Conservation (phyloP, 2,329 filamentous ascomycete species). For the Penicillium sp. region DNA sequence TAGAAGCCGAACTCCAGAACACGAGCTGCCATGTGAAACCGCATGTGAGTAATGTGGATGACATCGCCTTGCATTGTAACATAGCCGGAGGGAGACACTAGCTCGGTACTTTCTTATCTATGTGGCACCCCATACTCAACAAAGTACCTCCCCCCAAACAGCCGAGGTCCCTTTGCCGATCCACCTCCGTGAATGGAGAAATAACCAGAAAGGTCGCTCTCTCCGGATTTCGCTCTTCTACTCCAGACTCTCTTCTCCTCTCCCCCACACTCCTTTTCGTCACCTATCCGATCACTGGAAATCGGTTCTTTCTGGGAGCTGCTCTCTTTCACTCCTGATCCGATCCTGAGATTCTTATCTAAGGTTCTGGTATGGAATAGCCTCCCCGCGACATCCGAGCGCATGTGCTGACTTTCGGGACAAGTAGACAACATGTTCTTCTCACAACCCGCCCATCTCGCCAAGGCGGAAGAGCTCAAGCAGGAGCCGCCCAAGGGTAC, state of each 20-base stretch:
- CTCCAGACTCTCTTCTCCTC: constrained; percentile 12
- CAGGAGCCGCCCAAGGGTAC: constrained; percentile 67
- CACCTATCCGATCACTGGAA: constrained; percentile 5
- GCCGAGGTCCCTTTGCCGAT: constrained; percentile 17
- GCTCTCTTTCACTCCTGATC: not conserved
- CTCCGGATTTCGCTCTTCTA: constrained; percentile 17
- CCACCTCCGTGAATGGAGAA: constrained; percentile 4
- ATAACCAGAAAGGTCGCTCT: constrained; percentile 13
- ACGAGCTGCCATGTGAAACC: constrained; percentile 15
- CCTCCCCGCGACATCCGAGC: constrained; percentile 1
- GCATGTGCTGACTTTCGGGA: not conserved
- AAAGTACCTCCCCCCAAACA: constrained; percentile 11
- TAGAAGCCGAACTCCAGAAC: not conserved
- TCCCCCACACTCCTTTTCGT: constrained; percentile 13
- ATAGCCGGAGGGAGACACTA: constrained; percentile 1
- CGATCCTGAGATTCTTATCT: not conserved
- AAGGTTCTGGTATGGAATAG: not conserved
- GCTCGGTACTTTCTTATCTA: constrained; percentile 11
- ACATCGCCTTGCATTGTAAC: constrained; percentile 5
- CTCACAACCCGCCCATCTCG: constrained; percentile 35
- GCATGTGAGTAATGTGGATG: constrained; percentile 18
- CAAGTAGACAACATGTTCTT: constrained; percentile 34
- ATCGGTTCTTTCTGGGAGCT: constrained; percentile 42
- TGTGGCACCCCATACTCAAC: not conserved
- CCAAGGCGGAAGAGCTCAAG: constrained; percentile 52